Base-by-base conservation (phyloP, 768 basidiomycete species). In the Naganishia onofrii region DNA sequence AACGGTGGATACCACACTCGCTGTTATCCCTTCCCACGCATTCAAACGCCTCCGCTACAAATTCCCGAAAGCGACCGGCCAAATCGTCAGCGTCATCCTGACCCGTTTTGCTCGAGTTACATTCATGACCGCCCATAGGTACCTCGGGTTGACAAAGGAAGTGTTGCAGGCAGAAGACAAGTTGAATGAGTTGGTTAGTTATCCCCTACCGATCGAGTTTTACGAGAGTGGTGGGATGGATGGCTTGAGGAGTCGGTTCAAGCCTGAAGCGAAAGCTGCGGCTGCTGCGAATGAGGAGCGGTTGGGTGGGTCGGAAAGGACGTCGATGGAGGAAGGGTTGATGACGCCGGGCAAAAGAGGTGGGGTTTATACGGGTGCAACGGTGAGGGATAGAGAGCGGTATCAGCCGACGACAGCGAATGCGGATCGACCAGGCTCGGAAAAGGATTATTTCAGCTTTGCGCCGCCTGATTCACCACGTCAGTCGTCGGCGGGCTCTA, bases 21-120 rank as follows among this genome's bases (percentile, higher is more conserved):
- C 95, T n/a, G 95, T 99, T 12, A 98, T 99, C 67, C 96, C 96
- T 29, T 95, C 96, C 1, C 93, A 97, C 79, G 96, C 95, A 4
- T 99, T 99, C 82, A 85, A 90, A 67, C 85, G 93, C 60, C 83
- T 99, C 48, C 97, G 95, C 2, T 92, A 94, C 82, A 93, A 95
- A 78, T 96, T 90, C 75, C 96, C 96, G 0, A 98, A 98, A 76
- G 93, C 96, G 3, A 91, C 93, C 44, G 93, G 94, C 4, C 93
- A 94, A 75, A 93, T 97, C 70, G 92, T 96, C 0, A 75, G 74
- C 89, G 94, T 97, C 38, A 96, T 99, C 71, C 82, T 99, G 70
- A 96, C 96, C 3, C 87, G 96, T 1, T 95, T 99, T 78, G 93
- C 93, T 26, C 88, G 96, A 29, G 96, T 98, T 13, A 99, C 96